Conservation (phyloP, 1,139 yeast genomes). For the Candida sojae region DNA sequence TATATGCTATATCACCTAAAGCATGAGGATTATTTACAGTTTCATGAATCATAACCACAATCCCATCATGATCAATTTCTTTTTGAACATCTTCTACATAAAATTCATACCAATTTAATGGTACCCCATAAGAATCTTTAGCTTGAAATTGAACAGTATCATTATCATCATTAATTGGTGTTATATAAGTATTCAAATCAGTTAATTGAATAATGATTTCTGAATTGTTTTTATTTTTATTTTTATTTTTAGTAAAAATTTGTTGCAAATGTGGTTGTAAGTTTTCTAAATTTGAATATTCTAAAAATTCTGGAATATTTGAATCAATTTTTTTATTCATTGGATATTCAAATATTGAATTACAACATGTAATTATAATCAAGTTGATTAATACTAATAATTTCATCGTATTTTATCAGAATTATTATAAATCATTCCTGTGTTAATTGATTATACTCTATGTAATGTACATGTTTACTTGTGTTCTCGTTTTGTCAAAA, state of each 20-base stretch:
- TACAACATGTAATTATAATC: background rate
- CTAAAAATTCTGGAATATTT: background rate
- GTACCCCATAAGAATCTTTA: constrained; percentile 3
- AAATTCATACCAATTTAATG: constrained; percentile 14
- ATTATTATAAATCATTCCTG: no score
- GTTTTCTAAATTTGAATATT: background rate
- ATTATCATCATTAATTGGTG: constrained; percentile 1
- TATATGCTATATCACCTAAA: constrained; percentile 11
- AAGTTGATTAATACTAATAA: no score
- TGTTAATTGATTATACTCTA: no score
- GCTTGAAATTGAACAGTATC: background rate
- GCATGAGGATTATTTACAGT: constrained; percentile 8
- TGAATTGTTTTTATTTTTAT: background rate
- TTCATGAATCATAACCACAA: constrained; percentile 10
- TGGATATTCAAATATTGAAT: background rate
- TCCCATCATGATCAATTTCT: constrained; percentile 7
- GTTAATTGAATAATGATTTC: constrained; percentile 6
- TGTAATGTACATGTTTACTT: no score
- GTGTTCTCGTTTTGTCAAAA: no score
- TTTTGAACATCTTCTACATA: constrained; percentile 3
- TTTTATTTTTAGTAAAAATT: background rate
- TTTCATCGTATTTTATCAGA: no score
- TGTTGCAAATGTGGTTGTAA: constrained; percentile 3
- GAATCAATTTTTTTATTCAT: background rate
- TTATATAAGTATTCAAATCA: constrained; percentile 5